A percentile compares a stretch with the other conserved stretches of the same genome.
phyloP scores from a whole-genome alignment of 257 asterid species.

The Nicotiana paniculata region DNA sequence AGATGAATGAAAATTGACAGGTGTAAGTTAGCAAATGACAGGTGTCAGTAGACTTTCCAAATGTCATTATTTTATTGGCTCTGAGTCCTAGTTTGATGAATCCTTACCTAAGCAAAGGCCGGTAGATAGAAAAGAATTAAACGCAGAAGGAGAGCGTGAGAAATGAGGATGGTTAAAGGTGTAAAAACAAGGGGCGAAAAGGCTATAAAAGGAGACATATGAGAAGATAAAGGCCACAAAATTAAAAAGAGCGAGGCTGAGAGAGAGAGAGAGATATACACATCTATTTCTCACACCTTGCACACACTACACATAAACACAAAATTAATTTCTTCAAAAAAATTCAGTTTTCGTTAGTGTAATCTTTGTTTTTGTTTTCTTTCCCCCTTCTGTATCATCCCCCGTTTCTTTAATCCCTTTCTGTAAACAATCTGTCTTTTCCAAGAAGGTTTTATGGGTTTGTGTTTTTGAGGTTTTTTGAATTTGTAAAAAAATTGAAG shows the following conservation, averaged over 20 bases:
- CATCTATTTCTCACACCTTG: slow-evolving; percentile 35
- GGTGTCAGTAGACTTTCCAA: not conserved
- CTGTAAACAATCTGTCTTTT: slow-evolving; percentile 64
- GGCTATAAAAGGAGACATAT: slow-evolving; percentile 36
- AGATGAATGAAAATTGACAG: not conserved
- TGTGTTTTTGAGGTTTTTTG: slow-evolving; percentile 16
- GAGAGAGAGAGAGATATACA: slow-evolving; percentile 26
- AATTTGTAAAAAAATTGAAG: not conserved
- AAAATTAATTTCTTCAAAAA: not conserved
- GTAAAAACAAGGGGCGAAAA: slow-evolving; percentile 17
- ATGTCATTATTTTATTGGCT: not conserved
- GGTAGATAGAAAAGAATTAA: not conserved
- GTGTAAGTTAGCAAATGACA: not conserved
- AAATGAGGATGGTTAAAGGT: slow-evolving; percentile 22
- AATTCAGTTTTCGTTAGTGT: not conserved
- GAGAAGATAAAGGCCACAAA: slow-evolving; percentile 5
- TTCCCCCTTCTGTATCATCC: slow-evolving; percentile 46
- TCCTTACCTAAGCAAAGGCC: not conserved
- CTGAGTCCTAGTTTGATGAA: not conserved
- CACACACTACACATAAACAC: slow-evolving; percentile 38
- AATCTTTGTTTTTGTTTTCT: not conserved
- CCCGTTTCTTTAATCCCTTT: slow-evolving; percentile 86
- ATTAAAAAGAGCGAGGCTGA: slow-evolving; percentile 36
- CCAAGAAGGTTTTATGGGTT: slow-evolving; percentile 27
- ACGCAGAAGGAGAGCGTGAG: not conserved